Evolutionary conservation across 1,139 yeast species (phyloP), one percentile per base, ranked within the genome.

Genomic region (Scheffersomyces lignicola): DNA sequence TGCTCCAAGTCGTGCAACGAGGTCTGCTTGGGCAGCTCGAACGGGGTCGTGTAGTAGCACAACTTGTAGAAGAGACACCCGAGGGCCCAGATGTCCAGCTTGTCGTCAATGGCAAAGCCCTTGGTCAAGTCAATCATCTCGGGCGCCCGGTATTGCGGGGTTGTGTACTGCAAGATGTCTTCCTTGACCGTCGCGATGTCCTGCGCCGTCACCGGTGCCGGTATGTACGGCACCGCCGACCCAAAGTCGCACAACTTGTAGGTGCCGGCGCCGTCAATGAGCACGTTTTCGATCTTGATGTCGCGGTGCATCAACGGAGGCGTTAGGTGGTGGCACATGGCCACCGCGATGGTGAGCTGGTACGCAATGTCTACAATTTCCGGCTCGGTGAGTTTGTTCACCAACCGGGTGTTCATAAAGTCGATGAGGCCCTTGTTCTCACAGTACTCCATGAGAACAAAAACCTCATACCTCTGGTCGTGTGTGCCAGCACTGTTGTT

Each of bases 61-160:
- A 92, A 66, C 58, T 94, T 92, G 67, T 90, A 92, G 36, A 92
- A 67, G 47, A 94, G 85, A 18, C 90, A 80, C 10, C 98, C 98
- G 39, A 92, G 65, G 1, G 98, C 98, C 98, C 98, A 92, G 22
- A 92, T 81, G 60, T 92, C 98, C 42, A 90, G 79, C 57, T 92
- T 92, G 54, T 92, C 97, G 60, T 90, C 95, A 42, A 92, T 85
- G 3, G 97, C 95, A 41, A 83, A 73, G 3, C 94, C 87, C 43
- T 84, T 74, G 44, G 83, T 78, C 29, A 92, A 70, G 60, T 92
- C 97, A 36, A 94, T 76, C 98, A 92, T 92, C 59, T 92, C 98
- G 1, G 98, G 98, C 1, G 96, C 75, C 46, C 98, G 72, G 60
- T 92, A 92, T 58, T 92, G 98, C n/a, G 97, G 96, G 2, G 98